Evolutionary conservation across 2,329 filamentous ascomycete genomes (phyloP).

Genomic region (Diatrype stigma): DNA sequence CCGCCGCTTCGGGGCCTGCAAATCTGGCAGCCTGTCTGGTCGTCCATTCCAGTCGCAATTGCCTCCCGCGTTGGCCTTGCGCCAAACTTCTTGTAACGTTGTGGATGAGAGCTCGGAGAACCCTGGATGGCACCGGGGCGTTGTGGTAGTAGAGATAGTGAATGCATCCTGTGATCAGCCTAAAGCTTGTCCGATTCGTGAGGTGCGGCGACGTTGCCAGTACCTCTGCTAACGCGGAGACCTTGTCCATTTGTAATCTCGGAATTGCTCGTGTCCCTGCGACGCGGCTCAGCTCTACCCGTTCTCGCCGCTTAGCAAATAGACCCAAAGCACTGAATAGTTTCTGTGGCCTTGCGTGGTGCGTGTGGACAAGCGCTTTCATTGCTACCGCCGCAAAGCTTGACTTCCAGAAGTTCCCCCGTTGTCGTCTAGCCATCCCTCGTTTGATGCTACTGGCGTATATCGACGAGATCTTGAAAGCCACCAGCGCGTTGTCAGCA

Average conservation of each 20-base stretch:
- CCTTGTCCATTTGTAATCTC: slow-evolving; percentile 6
- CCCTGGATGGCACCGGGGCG: slow-evolving; percentile 14
- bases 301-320: not conserved
- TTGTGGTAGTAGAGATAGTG: slow-evolving; percentile 22
- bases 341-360: slow-evolving; percentile 8
- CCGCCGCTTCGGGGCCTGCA: slow-evolving; percentile 19
- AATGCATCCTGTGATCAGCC: slow-evolving; percentile 29
- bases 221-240: slow-evolving; percentile 12
- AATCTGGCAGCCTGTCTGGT: slow-evolving; percentile 26
- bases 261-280: not conserved
- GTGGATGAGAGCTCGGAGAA: slow-evolving; percentile 28
- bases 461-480: slow-evolving; percentile 17
- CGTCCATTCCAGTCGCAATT: slow-evolving; percentile 32
- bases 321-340: slow-evolving; percentile 14
- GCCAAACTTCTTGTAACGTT: slow-evolving; percentile 33
- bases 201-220: slow-evolving; percentile 17
- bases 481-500: slow-evolving; percentile 16
- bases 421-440: slow-evolving; percentile 5
- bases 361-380: slow-evolving; percentile 10
- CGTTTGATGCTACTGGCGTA: too few species aligned
- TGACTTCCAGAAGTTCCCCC: slow-evolving; percentile 17
- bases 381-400: slow-evolving; percentile 15
- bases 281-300: not conserved
- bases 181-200: slow-evolving; percentile 19
- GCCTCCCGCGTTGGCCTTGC: slow-evolving; percentile 29